These are phyloP conservation scores for Kurtzmaniella quercitrusa DNA, from an alignment of 1,139 yeast species.

Conservation along the genomic window DNA sequence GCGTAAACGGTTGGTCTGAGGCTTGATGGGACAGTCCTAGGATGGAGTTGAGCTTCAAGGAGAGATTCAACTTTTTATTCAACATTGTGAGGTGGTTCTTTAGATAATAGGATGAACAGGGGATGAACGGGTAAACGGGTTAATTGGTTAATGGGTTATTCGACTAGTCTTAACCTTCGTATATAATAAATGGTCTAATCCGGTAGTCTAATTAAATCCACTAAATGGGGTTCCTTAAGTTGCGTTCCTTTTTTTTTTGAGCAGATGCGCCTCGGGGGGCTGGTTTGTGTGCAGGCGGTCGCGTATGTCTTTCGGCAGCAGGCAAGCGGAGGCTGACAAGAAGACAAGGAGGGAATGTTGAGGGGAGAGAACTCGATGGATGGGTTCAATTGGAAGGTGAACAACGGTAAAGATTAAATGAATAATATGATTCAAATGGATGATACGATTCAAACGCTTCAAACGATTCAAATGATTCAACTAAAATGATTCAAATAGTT, in stretches of 20 bases:
- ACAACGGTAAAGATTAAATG: too few relatives aligned
- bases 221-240: background rate
- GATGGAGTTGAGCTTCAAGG: constrained; percentile 5
- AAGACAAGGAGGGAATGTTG: background rate
- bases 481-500: too few relatives aligned
- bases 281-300: constrained; percentile 1
- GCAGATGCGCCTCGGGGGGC: background rate
- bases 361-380: background rate
- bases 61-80: constrained; percentile 7
- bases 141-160: too few relatives aligned
- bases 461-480: too few relatives aligned
- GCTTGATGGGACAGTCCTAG: background rate
- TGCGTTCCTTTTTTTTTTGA: background rate
- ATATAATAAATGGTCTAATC: background rate
- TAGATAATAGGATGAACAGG: too few relatives aligned
- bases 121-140: too few relatives aligned
- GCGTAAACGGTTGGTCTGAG: constrained; percentile 33
- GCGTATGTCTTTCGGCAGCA: background rate
- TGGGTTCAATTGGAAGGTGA: too few relatives aligned
- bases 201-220: background rate
- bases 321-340: background rate
- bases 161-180: too few relatives aligned
- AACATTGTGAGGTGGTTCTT: constrained; percentile 2
- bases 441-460: too few relatives aligned
- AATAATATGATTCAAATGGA: too few relatives aligned